Conservation (phyloP, 441 rosid genomes). For the Populus hybrid region DNA sequence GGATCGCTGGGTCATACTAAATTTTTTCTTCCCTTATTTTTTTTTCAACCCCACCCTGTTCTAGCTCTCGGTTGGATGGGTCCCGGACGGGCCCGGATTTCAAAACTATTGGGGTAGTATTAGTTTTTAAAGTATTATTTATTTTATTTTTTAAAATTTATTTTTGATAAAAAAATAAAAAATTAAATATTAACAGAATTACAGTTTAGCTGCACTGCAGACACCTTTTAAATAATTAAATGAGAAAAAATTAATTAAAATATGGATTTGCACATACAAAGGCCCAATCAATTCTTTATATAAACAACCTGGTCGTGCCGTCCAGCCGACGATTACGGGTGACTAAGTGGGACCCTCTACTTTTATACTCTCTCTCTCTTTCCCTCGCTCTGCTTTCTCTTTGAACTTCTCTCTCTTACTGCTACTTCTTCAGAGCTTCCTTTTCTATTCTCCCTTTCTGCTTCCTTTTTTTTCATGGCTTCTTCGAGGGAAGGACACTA, state of each 20-base stretch:
- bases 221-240: too few relatives aligned
- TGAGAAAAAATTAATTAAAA: neutral
- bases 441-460: neutral
- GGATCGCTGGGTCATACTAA: too few relatives aligned
- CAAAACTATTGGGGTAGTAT: too few relatives aligned
- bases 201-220: too few relatives aligned
- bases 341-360: constrained; percentile 43
- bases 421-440: neutral
- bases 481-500: constrained; percentile 70
- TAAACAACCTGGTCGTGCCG: constrained; percentile 34
- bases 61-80: too few relatives aligned
- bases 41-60: too few relatives aligned
- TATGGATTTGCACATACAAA: neutral
- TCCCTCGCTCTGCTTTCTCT: neutral
- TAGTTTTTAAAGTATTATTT: too few relatives aligned
- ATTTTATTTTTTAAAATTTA: too few relatives aligned
- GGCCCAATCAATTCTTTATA: neutral
- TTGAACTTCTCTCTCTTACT: neutral
- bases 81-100: too few relatives aligned
- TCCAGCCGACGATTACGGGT: constrained; percentile 67
- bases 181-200: too few relatives aligned
- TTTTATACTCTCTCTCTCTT: neutral
- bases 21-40: too few relatives aligned
- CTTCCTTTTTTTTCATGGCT: constrained; percentile 1
- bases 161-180: too few relatives aligned